These are phyloP conservation scores for Phaeotremella fagi DNA, from an alignment of 768 basidiomycete genomes.

Conservation along the genomic window DNA sequence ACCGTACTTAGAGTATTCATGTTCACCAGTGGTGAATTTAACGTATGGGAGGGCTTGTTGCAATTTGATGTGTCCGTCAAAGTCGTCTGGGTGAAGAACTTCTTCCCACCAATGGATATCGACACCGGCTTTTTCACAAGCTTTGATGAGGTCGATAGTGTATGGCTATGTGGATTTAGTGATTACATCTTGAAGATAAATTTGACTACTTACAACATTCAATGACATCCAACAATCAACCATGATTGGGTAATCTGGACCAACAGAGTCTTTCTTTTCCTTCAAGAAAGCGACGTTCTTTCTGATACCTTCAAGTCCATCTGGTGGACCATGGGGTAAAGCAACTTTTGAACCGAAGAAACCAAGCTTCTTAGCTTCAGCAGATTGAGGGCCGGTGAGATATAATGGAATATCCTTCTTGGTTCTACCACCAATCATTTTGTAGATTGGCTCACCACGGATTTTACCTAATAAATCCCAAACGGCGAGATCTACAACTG, in stretches of 20 bases:
- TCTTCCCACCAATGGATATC: slow-evolving; percentile 52
- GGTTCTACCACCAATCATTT: slow-evolving; percentile 50
- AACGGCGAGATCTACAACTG: slow-evolving; percentile 50
- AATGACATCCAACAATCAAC: slow-evolving; percentile 50
- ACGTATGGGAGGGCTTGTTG: slow-evolving; percentile 47
- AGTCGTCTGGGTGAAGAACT: slow-evolving; percentile 49
- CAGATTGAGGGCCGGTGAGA: slow-evolving; percentile 48
- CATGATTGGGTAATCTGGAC: slow-evolving; percentile 49
- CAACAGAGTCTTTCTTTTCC: slow-evolving; percentile 43
- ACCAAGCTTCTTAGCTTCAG: slow-evolving; percentile 47
- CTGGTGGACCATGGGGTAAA: slow-evolving; percentile 48
- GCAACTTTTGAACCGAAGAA: slow-evolving; percentile 51
- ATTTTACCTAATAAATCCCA: slow-evolving; percentile 51
- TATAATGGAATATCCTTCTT: slow-evolving; percentile 50
- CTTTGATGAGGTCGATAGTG: slow-evolving; percentile 47
- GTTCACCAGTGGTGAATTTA: slow-evolving; percentile 51
- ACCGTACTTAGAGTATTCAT: slow-evolving; percentile 50
- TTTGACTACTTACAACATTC: slow-evolving; percentile 11
- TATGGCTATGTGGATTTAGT: slow-evolving; percentile 32
- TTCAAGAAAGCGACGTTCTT: slow-evolving; percentile 50
- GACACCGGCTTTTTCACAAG: slow-evolving; percentile 45
- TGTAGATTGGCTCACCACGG: slow-evolving; percentile 50
- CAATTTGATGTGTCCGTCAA: slow-evolving; percentile 48
- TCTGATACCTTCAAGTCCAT: slow-evolving; percentile 46
- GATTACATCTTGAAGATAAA: slow-evolving; percentile 6